Conservation (phyloP, 139 green algal genomes). For the Chlorella sorokiniana region DNA sequence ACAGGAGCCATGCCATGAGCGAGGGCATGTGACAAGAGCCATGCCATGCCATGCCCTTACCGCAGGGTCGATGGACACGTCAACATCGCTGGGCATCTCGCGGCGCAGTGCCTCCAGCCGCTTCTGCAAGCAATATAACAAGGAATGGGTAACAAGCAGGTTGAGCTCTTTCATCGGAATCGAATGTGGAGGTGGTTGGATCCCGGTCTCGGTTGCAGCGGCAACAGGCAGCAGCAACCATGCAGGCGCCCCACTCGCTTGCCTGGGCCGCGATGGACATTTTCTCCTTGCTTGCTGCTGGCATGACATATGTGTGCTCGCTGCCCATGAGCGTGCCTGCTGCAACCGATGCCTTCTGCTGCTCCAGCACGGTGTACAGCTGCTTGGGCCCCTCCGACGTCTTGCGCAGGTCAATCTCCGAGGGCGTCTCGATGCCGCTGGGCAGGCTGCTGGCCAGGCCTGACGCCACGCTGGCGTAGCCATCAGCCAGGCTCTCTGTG, state of each 20-base stretch:
- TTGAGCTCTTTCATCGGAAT: constrained; percentile 27
- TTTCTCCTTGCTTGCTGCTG: constrained; percentile 50
- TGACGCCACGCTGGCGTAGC: constrained; percentile 59
- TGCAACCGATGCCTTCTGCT: constrained; percentile 62
- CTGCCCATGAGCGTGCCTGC: constrained; percentile 73
- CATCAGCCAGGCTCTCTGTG: constrained; percentile 48
- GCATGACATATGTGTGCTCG: constrained; percentile 92
- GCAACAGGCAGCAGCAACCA: not conserved
- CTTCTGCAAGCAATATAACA: constrained; percentile 33
- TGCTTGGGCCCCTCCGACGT: constrained; percentile 43
- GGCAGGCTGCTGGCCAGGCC: constrained; percentile 79
- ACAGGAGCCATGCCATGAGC: too few relatives aligned
- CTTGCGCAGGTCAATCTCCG: constrained; percentile 92
- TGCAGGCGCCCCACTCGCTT: not conserved
- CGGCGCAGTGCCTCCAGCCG: constrained; percentile 49
- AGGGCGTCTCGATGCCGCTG: constrained; percentile 82
- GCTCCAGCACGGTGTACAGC: constrained; percentile 82
- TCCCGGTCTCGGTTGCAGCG: not conserved
- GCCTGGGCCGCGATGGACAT: constrained; percentile 38
- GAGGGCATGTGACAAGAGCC: not conserved
- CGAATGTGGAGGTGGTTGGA: not conserved
- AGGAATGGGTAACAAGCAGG: not conserved
- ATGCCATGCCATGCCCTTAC: constrained; percentile 3
- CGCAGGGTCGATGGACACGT: constrained; percentile 85
- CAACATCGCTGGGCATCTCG: constrained; percentile 68